phyloP scores from a whole-genome alignment of 768 basidiomycete genomes.

The Neoboletus magnificus region DNA sequence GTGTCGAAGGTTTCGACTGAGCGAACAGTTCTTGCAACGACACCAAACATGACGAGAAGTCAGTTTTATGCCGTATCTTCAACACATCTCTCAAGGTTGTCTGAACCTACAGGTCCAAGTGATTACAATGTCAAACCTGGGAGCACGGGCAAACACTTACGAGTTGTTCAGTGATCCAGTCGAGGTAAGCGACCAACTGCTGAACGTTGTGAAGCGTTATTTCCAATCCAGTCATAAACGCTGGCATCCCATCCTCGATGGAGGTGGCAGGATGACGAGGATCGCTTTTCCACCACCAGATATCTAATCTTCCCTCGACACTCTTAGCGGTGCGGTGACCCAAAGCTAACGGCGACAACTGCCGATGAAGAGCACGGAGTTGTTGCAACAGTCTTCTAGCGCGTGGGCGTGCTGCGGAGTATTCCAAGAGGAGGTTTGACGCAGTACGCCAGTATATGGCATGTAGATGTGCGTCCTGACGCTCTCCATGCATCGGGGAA shows the following conservation, averaged over 20 bases:
- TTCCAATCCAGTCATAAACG: constrained; percentile 22
- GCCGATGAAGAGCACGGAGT: constrained; percentile 16
- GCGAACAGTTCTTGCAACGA: constrained; percentile 23
- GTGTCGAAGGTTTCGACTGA: constrained; percentile 6
- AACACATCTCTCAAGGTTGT: constrained; percentile 13
- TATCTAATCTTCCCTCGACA: neutral
- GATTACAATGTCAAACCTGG: neutral
- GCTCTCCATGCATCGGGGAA: neutral
- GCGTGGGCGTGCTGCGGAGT: constrained; percentile 28
- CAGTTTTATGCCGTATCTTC: neutral
- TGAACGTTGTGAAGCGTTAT: constrained; percentile 15
- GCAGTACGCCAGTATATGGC: constrained; percentile 30
- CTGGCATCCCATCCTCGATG: constrained; percentile 7
- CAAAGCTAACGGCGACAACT: constrained; percentile 1
- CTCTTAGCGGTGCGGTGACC: neutral
- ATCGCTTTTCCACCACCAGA: constrained; percentile 8
- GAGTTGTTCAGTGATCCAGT: constrained; percentile 27
- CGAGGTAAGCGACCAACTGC: constrained; percentile 25
- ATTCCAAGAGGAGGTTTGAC: constrained; percentile 33
- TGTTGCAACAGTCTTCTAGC: constrained; percentile 12
- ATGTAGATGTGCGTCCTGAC: constrained; percentile 15
- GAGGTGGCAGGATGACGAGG: neutral
- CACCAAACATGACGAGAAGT: constrained; percentile 15
- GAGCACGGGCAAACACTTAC: constrained; percentile 7
- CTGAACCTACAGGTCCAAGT: constrained; percentile 13